phyloP scores from a whole-genome alignment of 163 green algal genomes.

The Trebouxia gelatinosa region DNA sequence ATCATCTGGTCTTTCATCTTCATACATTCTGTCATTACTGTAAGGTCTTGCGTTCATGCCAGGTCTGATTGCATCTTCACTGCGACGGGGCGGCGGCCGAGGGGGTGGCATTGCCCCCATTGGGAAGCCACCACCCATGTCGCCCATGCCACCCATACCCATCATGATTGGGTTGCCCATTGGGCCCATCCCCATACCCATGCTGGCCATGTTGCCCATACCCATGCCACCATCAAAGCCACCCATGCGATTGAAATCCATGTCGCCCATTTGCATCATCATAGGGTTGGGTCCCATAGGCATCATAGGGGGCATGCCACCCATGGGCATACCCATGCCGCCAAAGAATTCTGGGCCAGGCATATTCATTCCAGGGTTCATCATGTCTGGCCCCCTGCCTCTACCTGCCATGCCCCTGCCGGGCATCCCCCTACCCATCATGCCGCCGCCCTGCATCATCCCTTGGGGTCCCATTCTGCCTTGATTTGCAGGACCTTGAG shows the following conservation, averaged over 20 bases:
- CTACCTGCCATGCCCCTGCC: background rate
- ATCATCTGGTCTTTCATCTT: constrained; percentile 19
- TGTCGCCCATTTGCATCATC: constrained; percentile 37
- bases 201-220: constrained; percentile 17
- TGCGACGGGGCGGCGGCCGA: background rate
- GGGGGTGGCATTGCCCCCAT: constrained; percentile 10
- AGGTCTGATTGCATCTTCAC: background rate
- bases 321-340: constrained; percentile 25
- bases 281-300: background rate
- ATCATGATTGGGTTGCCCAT: constrained; percentile 30
- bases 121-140: constrained; percentile 16
- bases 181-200: constrained; percentile 36
- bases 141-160: constrained; percentile 30
- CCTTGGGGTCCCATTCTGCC: background rate
- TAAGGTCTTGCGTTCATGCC: background rate
- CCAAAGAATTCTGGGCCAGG: constrained; percentile 1
- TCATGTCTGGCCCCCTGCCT: constrained; percentile 17
- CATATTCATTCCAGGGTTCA: constrained; percentile 13
- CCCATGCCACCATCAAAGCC: constrained; percentile 18
- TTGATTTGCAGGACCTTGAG: background rate
- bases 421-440: constrained; percentile 9
- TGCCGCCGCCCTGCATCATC: too few relatives aligned
- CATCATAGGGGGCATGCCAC: background rate
- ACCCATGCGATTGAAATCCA: constrained; percentile 31
- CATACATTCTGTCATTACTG: constrained; percentile 19